Conservation (phyloP, 2,329 filamentous ascomycete species). For the Sporothrix humicola region DNA sequence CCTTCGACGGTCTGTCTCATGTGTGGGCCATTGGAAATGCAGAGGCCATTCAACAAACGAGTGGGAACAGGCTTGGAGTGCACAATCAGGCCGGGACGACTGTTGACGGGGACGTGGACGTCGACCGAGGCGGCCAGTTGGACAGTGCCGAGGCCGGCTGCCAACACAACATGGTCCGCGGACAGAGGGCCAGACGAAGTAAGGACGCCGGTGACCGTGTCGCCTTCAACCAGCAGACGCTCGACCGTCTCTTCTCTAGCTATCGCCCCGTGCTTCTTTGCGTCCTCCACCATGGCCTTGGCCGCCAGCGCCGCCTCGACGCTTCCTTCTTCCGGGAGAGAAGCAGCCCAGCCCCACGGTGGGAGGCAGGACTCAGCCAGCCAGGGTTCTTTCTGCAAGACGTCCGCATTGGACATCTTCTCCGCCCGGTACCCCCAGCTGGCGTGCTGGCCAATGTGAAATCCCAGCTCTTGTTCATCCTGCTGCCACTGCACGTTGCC, state of each 20-base stretch:
- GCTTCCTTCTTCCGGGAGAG: constrained; percentile 40
- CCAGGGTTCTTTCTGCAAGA: constrained; percentile 33
- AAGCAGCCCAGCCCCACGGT: constrained; percentile 37
- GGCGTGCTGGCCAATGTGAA: constrained; percentile 37
- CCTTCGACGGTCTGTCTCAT: constrained; percentile 44
- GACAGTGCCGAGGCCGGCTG: constrained; percentile 43
- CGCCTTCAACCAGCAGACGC: constrained; percentile 35
- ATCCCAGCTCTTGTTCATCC: constrained; percentile 39
- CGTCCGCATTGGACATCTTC: constrained; percentile 36
- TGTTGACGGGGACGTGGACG: constrained; percentile 40
- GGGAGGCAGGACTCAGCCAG: constrained; percentile 38
- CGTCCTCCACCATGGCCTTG: constrained; percentile 16
- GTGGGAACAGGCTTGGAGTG: constrained; percentile 41
- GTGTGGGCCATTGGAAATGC: constrained; percentile 41
- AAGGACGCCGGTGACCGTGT: constrained; percentile 37
- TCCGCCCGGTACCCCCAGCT: constrained; percentile 43
- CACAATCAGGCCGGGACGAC: constrained; percentile 42
- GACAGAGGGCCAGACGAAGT: constrained; percentile 33
- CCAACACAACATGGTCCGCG: constrained; percentile 44
- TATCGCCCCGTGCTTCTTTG: background rate
- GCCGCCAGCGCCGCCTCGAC: constrained; percentile 43
- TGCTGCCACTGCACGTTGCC: constrained; percentile 42
- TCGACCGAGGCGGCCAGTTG: constrained; percentile 40
- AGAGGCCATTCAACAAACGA: constrained; percentile 39
- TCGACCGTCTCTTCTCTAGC: background rate